phyloP scores from a whole-genome alignment of 176 grass and related monocot genomes.

The Elymus sibiricus region DNA sequence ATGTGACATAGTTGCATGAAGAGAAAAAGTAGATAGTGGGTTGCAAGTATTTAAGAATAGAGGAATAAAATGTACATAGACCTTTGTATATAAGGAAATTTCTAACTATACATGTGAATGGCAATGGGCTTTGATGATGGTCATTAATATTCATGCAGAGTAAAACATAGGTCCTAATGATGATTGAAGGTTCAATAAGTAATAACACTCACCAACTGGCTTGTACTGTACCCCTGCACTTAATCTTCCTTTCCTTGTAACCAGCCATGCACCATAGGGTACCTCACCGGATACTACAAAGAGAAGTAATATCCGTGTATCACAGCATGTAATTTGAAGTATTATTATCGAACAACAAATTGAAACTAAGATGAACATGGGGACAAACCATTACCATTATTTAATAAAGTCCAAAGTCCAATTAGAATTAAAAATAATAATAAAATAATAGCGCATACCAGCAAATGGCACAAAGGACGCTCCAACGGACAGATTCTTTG shows the following conservation, averaged over 20 bases:
- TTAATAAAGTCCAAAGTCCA: not conserved
- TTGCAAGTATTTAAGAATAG: too few species aligned
- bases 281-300: not conserved
- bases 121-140: not conserved
- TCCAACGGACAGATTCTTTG: not conserved
- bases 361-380: not conserved
- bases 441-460: too few species aligned
- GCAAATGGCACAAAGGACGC: not conserved
- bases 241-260: not conserved
- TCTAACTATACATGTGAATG: not conserved
- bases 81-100: not conserved
- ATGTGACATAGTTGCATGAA: too few species aligned
- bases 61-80: not conserved
- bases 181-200: not conserved
- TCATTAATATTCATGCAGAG: not conserved
- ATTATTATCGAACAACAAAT: not conserved
- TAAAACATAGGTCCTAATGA: not conserved
- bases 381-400: not conserved
- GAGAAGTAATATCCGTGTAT: too few species aligned
- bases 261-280: not conserved
- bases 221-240: not conserved
- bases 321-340: not conserved
- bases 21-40: too few species aligned
- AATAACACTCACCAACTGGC: not conserved
- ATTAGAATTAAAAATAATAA: not conserved